A percentile compares a stretch with the other conserved stretches of the same genome.
These are phyloP conservation scores for Rhizomucor pusillus DNA, from an alignment of 371 early-diverging fungal species.

Conservation along the genomic window DNA sequence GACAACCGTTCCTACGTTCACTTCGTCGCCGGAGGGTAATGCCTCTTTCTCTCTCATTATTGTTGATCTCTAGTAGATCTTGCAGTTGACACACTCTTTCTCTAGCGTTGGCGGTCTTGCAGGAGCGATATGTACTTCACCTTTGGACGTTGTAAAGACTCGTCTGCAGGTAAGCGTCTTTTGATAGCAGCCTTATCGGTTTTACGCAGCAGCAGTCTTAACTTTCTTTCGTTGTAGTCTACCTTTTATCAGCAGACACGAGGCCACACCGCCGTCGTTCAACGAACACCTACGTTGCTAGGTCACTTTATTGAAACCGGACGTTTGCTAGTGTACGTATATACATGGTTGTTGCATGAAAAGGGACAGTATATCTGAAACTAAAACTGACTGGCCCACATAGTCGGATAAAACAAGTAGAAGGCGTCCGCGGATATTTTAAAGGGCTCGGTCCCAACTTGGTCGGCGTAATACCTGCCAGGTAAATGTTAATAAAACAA, in stretches of 20 bases:
- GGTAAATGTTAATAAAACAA: slow-evolving; percentile 37
- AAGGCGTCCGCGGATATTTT: slow-evolving; percentile 87
- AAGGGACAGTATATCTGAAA: not conserved
- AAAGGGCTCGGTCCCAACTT: slow-evolving; percentile 93
- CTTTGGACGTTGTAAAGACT: slow-evolving; percentile 90
- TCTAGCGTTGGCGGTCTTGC: slow-evolving; percentile 62
- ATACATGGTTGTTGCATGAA: not conserved
- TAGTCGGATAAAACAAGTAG: slow-evolving; percentile 70
- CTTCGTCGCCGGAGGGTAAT: slow-evolving; percentile 81
- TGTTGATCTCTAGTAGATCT: not conserved
- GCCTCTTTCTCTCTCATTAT: not conserved
- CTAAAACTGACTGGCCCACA: slow-evolving; percentile 1
- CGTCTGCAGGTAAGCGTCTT: slow-evolving; percentile 67
- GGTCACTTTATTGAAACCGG: slow-evolving; percentile 54
- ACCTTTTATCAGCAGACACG: slow-evolving; percentile 33
- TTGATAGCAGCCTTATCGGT: not conserved
- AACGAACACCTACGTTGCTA: slow-evolving; percentile 21
- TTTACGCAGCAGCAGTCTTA: no score
- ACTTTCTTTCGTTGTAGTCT: slow-evolving; percentile 13
- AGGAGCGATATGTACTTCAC: slow-evolving; percentile 86
- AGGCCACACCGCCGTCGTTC: slow-evolving; percentile 6
- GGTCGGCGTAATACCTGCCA: slow-evolving; percentile 90
- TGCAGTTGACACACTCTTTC: slow-evolving; percentile 4
- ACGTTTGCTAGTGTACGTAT: slow-evolving; percentile 49
- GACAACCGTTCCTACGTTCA: slow-evolving; percentile 55